These are phyloP conservation scores for Cyberlindnera mrakii DNA, from an alignment of 805 yeast genomes.

Conservation along the genomic window DNA sequence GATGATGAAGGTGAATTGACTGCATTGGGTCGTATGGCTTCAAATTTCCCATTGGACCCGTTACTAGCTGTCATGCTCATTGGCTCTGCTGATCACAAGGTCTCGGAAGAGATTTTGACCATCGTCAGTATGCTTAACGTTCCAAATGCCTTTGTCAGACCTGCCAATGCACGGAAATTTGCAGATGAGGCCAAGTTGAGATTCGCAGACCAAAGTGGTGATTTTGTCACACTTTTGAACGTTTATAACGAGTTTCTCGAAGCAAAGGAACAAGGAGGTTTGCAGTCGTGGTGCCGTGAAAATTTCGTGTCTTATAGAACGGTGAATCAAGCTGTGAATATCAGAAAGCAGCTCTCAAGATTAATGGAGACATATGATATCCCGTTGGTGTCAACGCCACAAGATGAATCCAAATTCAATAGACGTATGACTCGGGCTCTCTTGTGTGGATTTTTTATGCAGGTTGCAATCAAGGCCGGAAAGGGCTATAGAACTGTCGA, in stretches of 20 bases:
- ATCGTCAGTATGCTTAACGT: conserved; percentile 88
- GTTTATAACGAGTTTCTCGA: conserved; percentile 80
- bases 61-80: conserved; percentile 90
- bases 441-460: conserved; percentile 95
- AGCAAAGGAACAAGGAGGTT: conserved; percentile 65
- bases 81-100: conserved; percentile 76
- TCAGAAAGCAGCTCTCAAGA: conserved; percentile 75
- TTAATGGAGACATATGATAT: conserved; percentile 79
- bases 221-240: conserved; percentile 84
- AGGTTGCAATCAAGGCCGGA: conserved; percentile 89
- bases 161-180: conserved; percentile 76
- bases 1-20: conserved; percentile 91
- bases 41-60: conserved; percentile 94
- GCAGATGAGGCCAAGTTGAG: conserved; percentile 87
- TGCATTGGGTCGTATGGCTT: conserved; percentile 81
- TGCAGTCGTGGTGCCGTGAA: conserved; percentile 86
- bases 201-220: conserved; percentile 93
- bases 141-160: conserved; percentile 92
- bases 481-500: conserved; percentile 90
- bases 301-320: conserved; percentile 82
- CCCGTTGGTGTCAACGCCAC: conserved; percentile 63
- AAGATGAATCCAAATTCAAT: conserved; percentile 61
- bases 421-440: conserved; percentile 81
- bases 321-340: conserved; percentile 77
- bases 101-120: conserved; percentile 84